A percentile compares a stretch with the other conserved stretches of the same genome.
Evolutionary conservation across 2,329 filamentous ascomycete genomes (phyloP).

Genomic region (Trichophyton simii): DNA sequence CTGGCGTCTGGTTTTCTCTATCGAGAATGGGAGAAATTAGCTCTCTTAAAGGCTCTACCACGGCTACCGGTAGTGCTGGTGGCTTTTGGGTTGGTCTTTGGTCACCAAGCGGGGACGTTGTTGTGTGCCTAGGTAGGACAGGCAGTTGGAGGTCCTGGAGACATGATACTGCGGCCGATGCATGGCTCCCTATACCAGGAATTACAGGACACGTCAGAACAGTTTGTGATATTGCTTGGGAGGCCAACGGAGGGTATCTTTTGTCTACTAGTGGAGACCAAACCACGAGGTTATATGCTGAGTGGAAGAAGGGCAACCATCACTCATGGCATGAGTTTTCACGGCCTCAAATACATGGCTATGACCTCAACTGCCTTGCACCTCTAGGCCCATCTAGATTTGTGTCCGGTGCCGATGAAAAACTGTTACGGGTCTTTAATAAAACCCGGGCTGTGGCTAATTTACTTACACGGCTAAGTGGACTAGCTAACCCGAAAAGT

Average conservation of each 20-base stretch:
- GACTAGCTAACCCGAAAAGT: conserved; percentile 35
- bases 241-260: conserved; percentile 66
- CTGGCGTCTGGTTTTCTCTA: conserved; percentile 81
- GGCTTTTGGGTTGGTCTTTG: conserved; percentile 95
- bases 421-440: conserved; percentile 89
- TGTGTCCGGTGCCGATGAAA: conserved; percentile 91
- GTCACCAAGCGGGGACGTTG: conserved; percentile 61
- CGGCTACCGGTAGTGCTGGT: conserved; percentile 86
- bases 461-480: conserved; percentile 57
- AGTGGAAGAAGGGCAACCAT: conserved; percentile 49
- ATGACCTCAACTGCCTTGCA: conserved; percentile 91
- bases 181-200: conserved; percentile 65
- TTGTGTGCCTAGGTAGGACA: conserved; percentile 76
- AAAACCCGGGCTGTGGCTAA: conserved; percentile 72
- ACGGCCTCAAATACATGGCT: conserved; percentile 91
- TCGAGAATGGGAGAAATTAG: conserved; percentile 87
- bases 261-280: conserved; percentile 85
- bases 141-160: conserved; percentile 88
- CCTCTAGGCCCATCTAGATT: conserved; percentile 62
- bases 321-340: conserved; percentile 90
- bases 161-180: conserved; percentile 46
- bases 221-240: conserved; percentile 75
- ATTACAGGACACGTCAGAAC: conserved; percentile 74
- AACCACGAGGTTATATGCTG: conserved; percentile 74
- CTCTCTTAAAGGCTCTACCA: conserved; percentile 87